A percentile compares a stretch with the other conserved stretches of the same genome.
These are phyloP conservation scores for Boehmeria nivea DNA, from an alignment of 306 rosid genomes.

Conservation along the genomic window DNA sequence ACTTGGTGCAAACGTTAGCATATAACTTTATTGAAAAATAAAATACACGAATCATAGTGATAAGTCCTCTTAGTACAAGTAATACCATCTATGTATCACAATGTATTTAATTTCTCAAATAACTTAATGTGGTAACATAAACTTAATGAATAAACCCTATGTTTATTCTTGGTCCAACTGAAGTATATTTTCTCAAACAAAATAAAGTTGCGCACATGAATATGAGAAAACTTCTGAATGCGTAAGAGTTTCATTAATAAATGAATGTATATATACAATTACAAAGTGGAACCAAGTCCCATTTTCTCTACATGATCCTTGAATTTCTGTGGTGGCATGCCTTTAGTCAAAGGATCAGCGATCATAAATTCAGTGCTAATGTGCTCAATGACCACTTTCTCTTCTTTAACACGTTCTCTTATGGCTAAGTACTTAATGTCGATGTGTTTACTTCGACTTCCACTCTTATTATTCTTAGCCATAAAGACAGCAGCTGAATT, in stretches of 20 bases:
- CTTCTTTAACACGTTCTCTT: background rate
- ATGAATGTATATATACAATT: background rate
- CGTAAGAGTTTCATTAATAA: background rate
- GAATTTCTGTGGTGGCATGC: background rate
- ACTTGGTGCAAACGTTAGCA: background rate
- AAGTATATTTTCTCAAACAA: background rate
- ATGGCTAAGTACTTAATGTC: slow-evolving; percentile 2
- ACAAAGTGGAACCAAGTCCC: background rate
- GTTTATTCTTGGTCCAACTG: background rate
- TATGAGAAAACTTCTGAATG: background rate
- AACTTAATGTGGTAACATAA: background rate
- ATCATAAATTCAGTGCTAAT: background rate
- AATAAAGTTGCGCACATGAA: too few species aligned
- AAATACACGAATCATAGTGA: background rate
- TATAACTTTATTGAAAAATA: background rate
- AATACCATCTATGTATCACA: background rate
- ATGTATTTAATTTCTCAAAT: background rate
- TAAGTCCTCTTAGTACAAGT: background rate
- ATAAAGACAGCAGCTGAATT: slow-evolving; percentile 3
- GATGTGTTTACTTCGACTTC: background rate
- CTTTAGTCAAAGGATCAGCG: background rate
- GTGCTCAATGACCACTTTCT: background rate
- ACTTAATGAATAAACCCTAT: background rate
- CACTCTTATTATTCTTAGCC: slow-evolving; percentile 5
- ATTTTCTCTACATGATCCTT: background rate